Percentiles rank a stretch among this genome's conserved stretches.
Conservation (phyloP, 345 rosid species). For the Corchorus olitorius region DNA sequence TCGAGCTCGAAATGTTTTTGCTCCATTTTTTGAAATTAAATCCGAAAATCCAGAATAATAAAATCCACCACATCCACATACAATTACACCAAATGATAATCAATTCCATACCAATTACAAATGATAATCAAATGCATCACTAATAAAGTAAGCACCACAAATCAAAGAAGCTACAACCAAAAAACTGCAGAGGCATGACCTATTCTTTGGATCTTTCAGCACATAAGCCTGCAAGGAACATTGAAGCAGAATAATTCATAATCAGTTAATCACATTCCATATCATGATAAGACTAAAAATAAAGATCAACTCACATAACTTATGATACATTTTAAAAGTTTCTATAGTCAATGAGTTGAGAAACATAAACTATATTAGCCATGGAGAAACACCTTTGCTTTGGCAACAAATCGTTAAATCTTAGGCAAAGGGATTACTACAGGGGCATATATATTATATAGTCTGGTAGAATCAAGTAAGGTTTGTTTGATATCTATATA, state of each 20-base stretch:
- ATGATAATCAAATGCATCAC: too few relatives aligned
- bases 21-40: too few relatives aligned
- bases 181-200: too few relatives aligned
- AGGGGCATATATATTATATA: too few relatives aligned
- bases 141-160: too few relatives aligned
- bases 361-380: slow-evolving; percentile 10
- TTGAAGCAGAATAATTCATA: not conserved
- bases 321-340: not conserved
- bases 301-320: not conserved
- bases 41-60: too few relatives aligned
- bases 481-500: not conserved
- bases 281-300: not conserved
- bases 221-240: slow-evolving; percentile 39
- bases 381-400: slow-evolving; percentile 20
- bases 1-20: too few relatives aligned
- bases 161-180: too few relatives aligned
- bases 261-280: not conserved
- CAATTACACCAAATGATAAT: too few relatives aligned
- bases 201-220: slow-evolving; percentile 45
- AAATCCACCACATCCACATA: too few relatives aligned
- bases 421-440: not conserved
- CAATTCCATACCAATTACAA: too few relatives aligned
- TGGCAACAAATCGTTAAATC: slow-evolving; percentile 1
- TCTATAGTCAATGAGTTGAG: not conserved
- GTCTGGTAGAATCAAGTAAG: not conserved